Percentiles rank a stretch among this genome's conserved stretches.
phyloP scores from a whole-genome alignment of 2,329 filamentous ascomycete genomes.

The Beauveria sp. region DNA sequence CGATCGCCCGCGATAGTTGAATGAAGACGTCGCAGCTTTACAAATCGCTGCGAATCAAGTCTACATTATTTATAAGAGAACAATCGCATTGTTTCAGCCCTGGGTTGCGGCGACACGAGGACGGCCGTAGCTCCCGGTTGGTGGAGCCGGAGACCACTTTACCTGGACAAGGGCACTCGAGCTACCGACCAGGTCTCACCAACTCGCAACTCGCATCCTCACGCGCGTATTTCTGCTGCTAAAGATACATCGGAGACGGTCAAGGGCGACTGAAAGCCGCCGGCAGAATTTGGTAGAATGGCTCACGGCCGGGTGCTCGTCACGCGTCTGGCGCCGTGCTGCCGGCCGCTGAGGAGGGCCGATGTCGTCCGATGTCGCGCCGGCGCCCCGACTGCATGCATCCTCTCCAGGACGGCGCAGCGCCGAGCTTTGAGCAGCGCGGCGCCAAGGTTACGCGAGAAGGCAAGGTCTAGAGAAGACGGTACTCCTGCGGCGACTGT shows the following conservation, averaged over 20 bases:
- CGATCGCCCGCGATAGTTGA: not conserved
- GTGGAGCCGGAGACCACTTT: slow-evolving; percentile 3
- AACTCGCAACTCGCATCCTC: not conserved
- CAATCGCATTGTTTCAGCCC: not conserved
- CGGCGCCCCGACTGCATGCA: not conserved
- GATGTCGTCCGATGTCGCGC: not conserved
- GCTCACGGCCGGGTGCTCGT: not conserved
- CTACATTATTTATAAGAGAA: not conserved
- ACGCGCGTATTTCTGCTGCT: not conserved
- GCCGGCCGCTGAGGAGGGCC: not conserved
- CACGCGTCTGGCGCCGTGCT: not conserved
- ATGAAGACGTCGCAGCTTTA: too few relatives aligned
- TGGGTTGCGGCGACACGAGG: not conserved
- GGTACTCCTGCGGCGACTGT: not conserved
- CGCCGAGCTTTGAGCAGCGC: not conserved
- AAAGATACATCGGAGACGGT: not conserved
- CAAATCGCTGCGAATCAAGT: too few relatives aligned
- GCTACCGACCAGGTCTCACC: not conserved
- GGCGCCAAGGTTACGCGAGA: not conserved
- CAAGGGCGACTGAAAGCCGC: not conserved
- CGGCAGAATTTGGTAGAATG: not conserved
- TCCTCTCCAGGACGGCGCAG: not conserved
- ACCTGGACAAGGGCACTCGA: not conserved
- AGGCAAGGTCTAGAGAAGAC: not conserved
- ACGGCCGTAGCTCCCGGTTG: not conserved